These are phyloP conservation scores for Neckera pumila DNA, from an alignment of 225 moss, liverwort and hornwort species.

Conservation along the genomic window DNA sequence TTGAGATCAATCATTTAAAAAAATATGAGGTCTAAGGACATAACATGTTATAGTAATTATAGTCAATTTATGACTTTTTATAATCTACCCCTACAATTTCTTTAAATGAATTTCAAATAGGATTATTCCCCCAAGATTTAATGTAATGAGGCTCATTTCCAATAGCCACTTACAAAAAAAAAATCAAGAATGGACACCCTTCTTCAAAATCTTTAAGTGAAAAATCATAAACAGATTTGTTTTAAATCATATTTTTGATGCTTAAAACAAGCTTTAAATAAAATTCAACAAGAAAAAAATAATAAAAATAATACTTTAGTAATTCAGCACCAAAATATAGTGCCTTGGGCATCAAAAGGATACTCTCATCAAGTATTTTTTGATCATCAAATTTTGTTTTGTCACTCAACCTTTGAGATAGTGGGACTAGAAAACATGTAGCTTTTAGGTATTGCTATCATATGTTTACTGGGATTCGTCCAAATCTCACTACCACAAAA, in stretches of 20 bases:
- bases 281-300: neutral
- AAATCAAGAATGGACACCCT: neutral
- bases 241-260: neutral
- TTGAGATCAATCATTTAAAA: no score
- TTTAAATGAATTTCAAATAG: neutral
- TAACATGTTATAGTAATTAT: neutral
- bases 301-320: neutral
- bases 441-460: no score
- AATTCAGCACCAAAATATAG: neutral
- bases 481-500: neutral
- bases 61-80: neutral
- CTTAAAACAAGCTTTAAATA: accelerated
- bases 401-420: neutral
- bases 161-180: no score
- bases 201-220: neutral
- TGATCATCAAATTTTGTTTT: no score
- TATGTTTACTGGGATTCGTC: neutral
- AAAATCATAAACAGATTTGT: neutral
- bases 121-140: neutral
- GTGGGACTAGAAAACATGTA: neutral
- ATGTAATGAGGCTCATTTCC: neutral
- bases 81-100: neutral
- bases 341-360: neutral
- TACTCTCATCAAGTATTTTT: neutral
- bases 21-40: no score